Percentiles rank a stretch among this genome's conserved stretches.
Conservation (phyloP, 805 yeast genomes). For the Debaryomyces hansenii region DNA sequence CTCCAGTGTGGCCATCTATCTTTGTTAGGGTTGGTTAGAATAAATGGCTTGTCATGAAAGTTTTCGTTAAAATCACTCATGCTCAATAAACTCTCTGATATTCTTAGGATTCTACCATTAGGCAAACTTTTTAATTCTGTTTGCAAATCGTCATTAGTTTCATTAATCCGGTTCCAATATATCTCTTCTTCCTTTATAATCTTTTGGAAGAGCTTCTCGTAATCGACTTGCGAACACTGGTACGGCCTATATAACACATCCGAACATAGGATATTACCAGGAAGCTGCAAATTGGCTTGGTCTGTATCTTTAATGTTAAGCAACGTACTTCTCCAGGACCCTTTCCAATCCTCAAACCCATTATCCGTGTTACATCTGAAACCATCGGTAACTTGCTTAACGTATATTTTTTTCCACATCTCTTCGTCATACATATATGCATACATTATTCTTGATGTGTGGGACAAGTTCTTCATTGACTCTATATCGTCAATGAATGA, state of each 20-base stretch:
- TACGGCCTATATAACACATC: constrained; percentile 82
- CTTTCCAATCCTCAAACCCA: constrained; percentile 54
- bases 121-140: constrained; percentile 13
- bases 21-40: constrained; percentile 36
- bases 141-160: constrained; percentile 6
- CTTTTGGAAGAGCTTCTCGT: constrained; percentile 46
- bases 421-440: constrained; percentile 79
- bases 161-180: constrained; percentile 18
- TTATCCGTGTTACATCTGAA: constrained; percentile 8
- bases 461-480: constrained; percentile 54
- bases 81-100: constrained; percentile 45
- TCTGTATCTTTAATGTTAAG: constrained; percentile 31
- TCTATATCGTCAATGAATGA: constrained; percentile 45
- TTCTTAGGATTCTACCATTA: constrained; percentile 51
- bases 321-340: constrained; percentile 76
- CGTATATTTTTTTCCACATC: constrained; percentile 68
- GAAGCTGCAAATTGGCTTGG: constrained; percentile 49
- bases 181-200: constrained; percentile 48
- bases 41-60: constrained; percentile 64
- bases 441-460: constrained; percentile 64
- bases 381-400: constrained; percentile 8
- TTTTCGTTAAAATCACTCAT: constrained; percentile 44
- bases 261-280: constrained; percentile 59
- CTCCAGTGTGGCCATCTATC: constrained; percentile 70
- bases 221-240: constrained; percentile 74